These are phyloP conservation scores for Coemansia sp. DNA, from an alignment of 192 early-diverging fungal genomes.

Conservation along the genomic window DNA sequence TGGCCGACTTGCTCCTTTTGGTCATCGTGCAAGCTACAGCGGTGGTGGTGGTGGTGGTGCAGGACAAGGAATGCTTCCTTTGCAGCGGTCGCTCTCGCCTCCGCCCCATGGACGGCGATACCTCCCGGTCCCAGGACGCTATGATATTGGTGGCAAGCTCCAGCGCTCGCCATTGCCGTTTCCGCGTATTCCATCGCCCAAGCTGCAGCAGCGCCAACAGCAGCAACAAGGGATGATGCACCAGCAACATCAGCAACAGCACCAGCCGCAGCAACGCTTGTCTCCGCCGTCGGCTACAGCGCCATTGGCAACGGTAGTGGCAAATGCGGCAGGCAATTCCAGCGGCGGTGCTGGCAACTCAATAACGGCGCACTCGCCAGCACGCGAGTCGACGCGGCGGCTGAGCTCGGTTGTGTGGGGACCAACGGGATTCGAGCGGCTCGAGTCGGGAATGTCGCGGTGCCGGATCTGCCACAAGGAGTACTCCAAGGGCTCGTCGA, in stretches of 20 bases:
- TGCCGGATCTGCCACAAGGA: conserved; percentile 54
- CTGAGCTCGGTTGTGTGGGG: conserved; percentile 58
- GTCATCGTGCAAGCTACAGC: conserved; percentile 17
- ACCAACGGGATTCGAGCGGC: conserved; percentile 51
- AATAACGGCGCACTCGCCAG: conserved; percentile 46
- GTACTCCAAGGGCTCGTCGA: conserved; percentile 55
- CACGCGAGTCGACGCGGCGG: conserved; percentile 51
- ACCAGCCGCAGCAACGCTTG: not conserved
- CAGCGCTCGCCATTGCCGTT: conserved; percentile 49
- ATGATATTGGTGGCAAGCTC: conserved; percentile 18
- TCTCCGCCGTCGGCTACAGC: not conserved
- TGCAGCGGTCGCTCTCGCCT: conserved; percentile 47
- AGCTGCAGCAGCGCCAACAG: conserved; percentile 19
- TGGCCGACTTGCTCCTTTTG: conserved; percentile 15
- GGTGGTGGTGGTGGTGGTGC: not conserved
- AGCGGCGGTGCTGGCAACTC: conserved; percentile 2
- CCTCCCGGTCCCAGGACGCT: conserved; percentile 33
- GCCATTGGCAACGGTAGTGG: conserved; percentile 2
- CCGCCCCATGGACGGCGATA: conserved; percentile 22
- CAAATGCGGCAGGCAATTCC: conserved; percentile 1
- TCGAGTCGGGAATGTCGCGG: conserved; percentile 55
- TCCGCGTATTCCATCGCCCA: conserved; percentile 53
- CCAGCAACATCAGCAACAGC: conserved; percentile 17
- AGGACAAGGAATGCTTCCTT: conserved; percentile 4
- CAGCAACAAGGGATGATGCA: conserved; percentile 12